Evolutionary conservation across 306 rosid genomes (phyloP).

Genomic region (Vigna trinervia): DNA sequence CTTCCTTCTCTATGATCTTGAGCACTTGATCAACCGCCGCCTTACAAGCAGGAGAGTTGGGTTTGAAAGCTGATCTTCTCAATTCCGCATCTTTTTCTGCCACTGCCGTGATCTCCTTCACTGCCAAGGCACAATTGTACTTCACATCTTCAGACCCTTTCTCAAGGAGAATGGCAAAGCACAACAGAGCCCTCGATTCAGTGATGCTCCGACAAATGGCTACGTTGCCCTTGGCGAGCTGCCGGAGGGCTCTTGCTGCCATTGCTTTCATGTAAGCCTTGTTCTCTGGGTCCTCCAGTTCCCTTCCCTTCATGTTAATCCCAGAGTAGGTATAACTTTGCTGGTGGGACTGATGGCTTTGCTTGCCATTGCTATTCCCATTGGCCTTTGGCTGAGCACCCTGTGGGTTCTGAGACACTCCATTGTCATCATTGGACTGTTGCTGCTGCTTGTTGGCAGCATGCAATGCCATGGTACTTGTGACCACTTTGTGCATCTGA

Average conservation of each 20-base stretch:
- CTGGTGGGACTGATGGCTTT: conserved; percentile 50
- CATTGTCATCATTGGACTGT: conserved; percentile 30
- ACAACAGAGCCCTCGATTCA: conserved; percentile 79
- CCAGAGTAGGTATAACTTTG: conserved; percentile 52
- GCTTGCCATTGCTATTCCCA: conserved; percentile 51
- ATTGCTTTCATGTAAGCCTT: conserved; percentile 80
- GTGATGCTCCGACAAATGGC: conserved; percentile 77
- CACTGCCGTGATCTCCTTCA: conserved; percentile 77
- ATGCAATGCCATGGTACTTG: conserved; percentile 63
- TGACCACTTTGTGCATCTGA: conserved; percentile 66
- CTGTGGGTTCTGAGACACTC: conserved; percentile 17
- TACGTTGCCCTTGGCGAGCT: conserved; percentile 64
- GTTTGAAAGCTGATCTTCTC: conserved; percentile 85
- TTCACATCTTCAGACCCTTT: conserved; percentile 69
- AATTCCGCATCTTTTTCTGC: conserved; percentile 80
- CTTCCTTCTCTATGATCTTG: conserved; percentile 64
- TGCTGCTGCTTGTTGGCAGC: conserved; percentile 46
- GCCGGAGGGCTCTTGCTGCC: conserved; percentile 85
- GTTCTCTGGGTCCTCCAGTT: conserved; percentile 68
- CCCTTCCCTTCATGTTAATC: conserved; percentile 64
- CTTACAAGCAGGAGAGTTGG: conserved; percentile 85
- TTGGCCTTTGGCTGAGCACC: conserved; percentile 24
- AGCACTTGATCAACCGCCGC: conserved; percentile 81
- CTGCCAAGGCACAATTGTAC: conserved; percentile 77
- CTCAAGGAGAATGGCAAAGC: conserved; percentile 80